These are phyloP conservation scores for Candida glucosophila DNA, from an alignment of 1,139 yeast species.

Conservation along the genomic window DNA sequence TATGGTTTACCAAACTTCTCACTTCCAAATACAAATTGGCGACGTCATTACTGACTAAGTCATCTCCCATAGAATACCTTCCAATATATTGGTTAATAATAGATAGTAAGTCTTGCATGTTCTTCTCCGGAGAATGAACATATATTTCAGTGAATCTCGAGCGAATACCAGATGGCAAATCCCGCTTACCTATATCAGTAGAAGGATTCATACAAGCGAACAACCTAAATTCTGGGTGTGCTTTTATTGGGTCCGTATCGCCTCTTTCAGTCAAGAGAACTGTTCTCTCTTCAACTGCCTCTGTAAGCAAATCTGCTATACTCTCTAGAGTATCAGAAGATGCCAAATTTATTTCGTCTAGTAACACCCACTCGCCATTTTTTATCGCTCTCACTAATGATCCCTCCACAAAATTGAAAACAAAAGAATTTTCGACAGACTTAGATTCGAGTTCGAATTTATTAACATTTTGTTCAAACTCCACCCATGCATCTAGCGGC, in stretches of 20 bases:
- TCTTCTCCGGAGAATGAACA: slow-evolving; percentile 89
- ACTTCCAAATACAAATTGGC: slow-evolving; percentile 81
- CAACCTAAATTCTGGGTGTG: slow-evolving; percentile 81
- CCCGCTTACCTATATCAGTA: slow-evolving; percentile 94
- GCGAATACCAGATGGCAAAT: slow-evolving; percentile 79
- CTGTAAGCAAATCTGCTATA: slow-evolving; percentile 76
- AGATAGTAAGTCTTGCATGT: slow-evolving; percentile 68
- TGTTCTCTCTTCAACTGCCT: slow-evolving; percentile 53
- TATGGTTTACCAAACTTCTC: slow-evolving; percentile 60
- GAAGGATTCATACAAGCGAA: slow-evolving; percentile 99
- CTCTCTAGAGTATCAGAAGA: slow-evolving; percentile 92
- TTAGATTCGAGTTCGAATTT: slow-evolving; percentile 67
- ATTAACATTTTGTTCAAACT: slow-evolving; percentile 44
- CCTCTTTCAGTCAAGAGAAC: slow-evolving; percentile 83
- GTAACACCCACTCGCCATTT: slow-evolving; percentile 88
- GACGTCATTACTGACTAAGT: slow-evolving; percentile 82
- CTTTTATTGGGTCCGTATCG: slow-evolving; percentile 79
- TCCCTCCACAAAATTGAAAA: slow-evolving; percentile 90
- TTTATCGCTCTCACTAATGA: slow-evolving; percentile 84
- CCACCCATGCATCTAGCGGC: slow-evolving; percentile 57
- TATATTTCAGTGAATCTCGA: slow-evolving; percentile 89
- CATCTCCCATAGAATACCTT: slow-evolving; percentile 67
- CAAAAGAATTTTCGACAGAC: slow-evolving; percentile 65
- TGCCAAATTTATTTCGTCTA: slow-evolving; percentile 93
- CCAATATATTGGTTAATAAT: slow-evolving; percentile 84